Evolutionary conservation across 2,329 filamentous ascomycete species (phyloP), one percentile per base, ranked within the genome.

Genomic region (Penicillium freii): DNA sequence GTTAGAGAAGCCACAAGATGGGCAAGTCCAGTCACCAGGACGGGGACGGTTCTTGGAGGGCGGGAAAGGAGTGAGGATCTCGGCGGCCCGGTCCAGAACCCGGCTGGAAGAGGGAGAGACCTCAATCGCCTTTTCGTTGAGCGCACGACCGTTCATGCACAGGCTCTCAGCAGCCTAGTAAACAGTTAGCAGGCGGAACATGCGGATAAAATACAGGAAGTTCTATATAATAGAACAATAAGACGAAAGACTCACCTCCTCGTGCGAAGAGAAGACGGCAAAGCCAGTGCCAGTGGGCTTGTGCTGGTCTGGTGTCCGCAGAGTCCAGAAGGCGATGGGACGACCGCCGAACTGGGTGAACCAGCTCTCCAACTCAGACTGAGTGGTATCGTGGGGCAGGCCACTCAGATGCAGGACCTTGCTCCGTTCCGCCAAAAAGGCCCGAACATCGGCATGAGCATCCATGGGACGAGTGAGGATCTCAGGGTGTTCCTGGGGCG

Each of bases 231-330:
- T 36, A 10, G 19, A 48, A 29, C 10, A 31, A 27, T 27, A 45
- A 51, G 44, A 52, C 19, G 3, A 29, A 44, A 27, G 54, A 81
- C 87, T 79, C 80, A 96, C 92, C 87, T 99, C 94, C 82, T 99
- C 94, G 73, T 99, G 94, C 46, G 93, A 97, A 62, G 94, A 97
- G 74, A 99, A 99, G 56, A 99, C 93, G 49, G 94, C 94, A 77
- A 99, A 99, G 53, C 94, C 94, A 54, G 93, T 96, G 43, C 94
- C 94, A 10, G 94, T 99, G n/a, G 94, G 94, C 82, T 99, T 99
- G 79, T 97, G 94, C 79, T 97, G 94, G 77, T 99, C 94, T 3
- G 94, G 94, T 15, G 94, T 99, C 61, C 93, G 90, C 50, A 99
- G 84, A 19, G 94, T 99, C 94, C 94, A 99, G 79, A 99, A 99